These are phyloP conservation scores for Pleurotus eryngii DNA, from an alignment of 768 basidiomycete genomes.

Conservation along the genomic window DNA sequence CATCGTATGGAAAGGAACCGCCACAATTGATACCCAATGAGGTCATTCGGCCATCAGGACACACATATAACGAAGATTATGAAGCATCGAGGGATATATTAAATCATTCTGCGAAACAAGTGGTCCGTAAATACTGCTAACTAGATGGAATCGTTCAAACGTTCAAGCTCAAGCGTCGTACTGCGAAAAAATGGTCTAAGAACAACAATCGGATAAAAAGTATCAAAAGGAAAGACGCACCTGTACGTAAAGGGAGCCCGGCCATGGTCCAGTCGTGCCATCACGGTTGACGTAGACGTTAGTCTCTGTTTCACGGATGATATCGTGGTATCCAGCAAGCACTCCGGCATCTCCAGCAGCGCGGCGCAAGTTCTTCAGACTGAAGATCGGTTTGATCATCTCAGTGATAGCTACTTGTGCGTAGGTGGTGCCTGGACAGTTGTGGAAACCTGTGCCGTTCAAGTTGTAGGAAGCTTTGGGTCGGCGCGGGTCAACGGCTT, in stretches of 20 bases:
- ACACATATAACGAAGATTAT: too few relatives aligned
- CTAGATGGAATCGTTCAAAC: not conserved
- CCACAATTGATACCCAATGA: too few relatives aligned
- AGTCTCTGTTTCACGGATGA: constrained; percentile 1
- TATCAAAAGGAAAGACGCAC: not conserved
- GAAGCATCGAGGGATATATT: too few relatives aligned
- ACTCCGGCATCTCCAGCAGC: not conserved
- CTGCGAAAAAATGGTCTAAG: not conserved
- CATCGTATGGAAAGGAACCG: too few relatives aligned
- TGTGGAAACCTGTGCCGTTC: constrained; percentile 22
- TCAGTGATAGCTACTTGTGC: constrained; percentile 10
- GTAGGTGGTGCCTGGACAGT: constrained; percentile 10
- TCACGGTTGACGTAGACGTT: not conserved
- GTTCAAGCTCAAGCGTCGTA: not conserved
- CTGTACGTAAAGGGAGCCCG: not conserved
- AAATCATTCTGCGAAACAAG: too few relatives aligned
- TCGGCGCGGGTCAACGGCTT: constrained; percentile 35
- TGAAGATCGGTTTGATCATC: constrained; percentile 11
- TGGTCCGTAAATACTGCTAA: too few relatives aligned
- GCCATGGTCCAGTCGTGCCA: not conserved
- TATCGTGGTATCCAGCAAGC: constrained; percentile 1
- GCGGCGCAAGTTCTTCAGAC: constrained; percentile 13
- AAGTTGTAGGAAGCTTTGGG: constrained; percentile 26
- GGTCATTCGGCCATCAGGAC: too few relatives aligned
- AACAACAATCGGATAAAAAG: too few relatives aligned